These are phyloP conservation scores for Cladosporium sp. DNA, from an alignment of 2,329 filamentous ascomycete species.

Conservation along the genomic window DNA sequence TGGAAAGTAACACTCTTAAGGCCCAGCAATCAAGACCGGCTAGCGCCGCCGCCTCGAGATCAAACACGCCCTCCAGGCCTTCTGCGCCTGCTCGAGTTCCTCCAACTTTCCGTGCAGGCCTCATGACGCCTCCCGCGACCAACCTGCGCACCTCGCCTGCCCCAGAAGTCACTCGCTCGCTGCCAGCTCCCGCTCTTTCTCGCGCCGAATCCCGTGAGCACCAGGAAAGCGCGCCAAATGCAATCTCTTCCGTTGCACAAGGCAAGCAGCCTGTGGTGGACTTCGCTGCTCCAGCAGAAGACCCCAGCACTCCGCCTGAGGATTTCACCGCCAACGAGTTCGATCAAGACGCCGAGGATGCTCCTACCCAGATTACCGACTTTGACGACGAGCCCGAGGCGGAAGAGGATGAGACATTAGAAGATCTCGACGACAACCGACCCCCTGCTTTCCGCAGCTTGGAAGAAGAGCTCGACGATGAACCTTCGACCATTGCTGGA, in stretches of 20 bases:
- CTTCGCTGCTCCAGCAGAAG: slow-evolving; percentile 21
- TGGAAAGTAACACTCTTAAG: slow-evolving; percentile 36
- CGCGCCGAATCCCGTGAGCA: not conserved
- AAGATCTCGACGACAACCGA: slow-evolving; percentile 18
- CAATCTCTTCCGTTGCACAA: slow-evolving; percentile 11
- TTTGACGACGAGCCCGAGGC: slow-evolving; percentile 42
- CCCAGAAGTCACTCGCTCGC: slow-evolving; percentile 26
- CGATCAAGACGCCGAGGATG: slow-evolving; percentile 56
- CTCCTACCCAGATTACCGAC: slow-evolving; percentile 46
- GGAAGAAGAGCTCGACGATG: slow-evolving; percentile 22
- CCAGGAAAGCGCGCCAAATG: slow-evolving; percentile 1
- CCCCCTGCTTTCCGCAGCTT: slow-evolving; percentile 27
- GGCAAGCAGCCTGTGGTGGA: slow-evolving; percentile 16
- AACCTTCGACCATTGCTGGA: not conserved
- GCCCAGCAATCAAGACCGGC: slow-evolving; percentile 34
- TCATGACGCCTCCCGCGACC: slow-evolving; percentile 85
- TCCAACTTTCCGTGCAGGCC: slow-evolving; percentile 64
- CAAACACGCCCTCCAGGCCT: slow-evolving; percentile 44
- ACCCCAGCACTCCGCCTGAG: not conserved
- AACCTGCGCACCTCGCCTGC: slow-evolving; percentile 61
- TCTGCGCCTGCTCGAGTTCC: slow-evolving; percentile 34
- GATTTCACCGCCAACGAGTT: slow-evolving; percentile 51
- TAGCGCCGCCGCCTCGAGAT: slow-evolving; percentile 20
- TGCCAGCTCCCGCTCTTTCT: slow-evolving; percentile 21
- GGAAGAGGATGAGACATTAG: slow-evolving; percentile 23